Evolutionary conservation across 208 protist genomes (phyloP).

Genomic region (Angomonas desouzai): DNA sequence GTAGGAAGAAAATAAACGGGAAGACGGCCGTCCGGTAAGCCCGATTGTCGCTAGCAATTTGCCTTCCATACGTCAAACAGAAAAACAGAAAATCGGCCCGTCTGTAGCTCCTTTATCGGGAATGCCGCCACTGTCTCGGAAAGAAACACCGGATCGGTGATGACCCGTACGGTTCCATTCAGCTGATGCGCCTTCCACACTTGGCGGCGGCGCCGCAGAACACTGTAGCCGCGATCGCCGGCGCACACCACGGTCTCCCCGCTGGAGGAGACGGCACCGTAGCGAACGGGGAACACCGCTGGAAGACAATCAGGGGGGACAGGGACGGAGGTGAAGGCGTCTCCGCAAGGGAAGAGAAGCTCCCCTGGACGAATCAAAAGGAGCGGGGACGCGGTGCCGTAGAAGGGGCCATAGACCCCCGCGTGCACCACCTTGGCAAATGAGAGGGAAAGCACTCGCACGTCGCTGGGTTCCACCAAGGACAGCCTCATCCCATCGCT

Average conservation of each 20-base stretch:
- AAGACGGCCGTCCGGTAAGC: neutral
- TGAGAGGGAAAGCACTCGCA: conserved; percentile 23
- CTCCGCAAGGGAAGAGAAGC: neutral
- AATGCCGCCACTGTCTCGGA: conserved; percentile 33
- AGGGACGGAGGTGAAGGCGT: conserved; percentile 16
- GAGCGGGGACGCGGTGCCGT: conserved; percentile 32
- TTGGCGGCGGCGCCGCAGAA: conserved; percentile 35
- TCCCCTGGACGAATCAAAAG: conserved; percentile 23
- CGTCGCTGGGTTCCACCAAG: conserved; percentile 23
- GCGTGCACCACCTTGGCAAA: conserved; percentile 27
- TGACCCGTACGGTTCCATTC: conserved; percentile 30
- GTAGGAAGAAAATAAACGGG: neutral
- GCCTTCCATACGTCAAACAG: neutral
- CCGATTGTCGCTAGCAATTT: neutral
- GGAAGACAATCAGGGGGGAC: conserved; percentile 31
- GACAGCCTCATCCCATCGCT: conserved; percentile 24
- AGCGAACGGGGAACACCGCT: conserved; percentile 52
- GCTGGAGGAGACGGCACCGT: conserved; percentile 47
- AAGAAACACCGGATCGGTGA: conserved; percentile 63
- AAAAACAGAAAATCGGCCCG: neutral
- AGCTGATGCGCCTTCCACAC: conserved; percentile 27
- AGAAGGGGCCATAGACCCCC: conserved; percentile 25
- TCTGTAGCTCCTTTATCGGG: conserved; percentile 17
- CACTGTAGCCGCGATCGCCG: conserved; percentile 32
- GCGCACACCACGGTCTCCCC: conserved; percentile 39